A percentile compares a stretch with the other conserved stretches of the same genome.
These are phyloP conservation scores for Gardenia jasminoides DNA, from an alignment of 257 asterid species.

Conservation along the genomic window DNA sequence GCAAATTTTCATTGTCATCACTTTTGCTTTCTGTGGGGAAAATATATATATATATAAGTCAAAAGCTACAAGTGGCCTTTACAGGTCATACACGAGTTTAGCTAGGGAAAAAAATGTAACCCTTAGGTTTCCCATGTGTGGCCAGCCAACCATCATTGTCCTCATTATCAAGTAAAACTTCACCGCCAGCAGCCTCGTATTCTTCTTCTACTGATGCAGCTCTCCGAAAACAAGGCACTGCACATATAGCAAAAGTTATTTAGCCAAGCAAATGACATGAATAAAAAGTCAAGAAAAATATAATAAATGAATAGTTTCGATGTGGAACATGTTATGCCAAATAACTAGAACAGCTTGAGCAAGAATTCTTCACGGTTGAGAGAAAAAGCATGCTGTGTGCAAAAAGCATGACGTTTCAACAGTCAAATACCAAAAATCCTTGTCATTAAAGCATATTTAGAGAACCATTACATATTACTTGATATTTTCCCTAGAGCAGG, in stretches of 20 bases:
- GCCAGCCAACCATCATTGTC: slow-evolving; percentile 98
- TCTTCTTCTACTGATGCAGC: slow-evolving; percentile 96
- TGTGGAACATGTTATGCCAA: neutral
- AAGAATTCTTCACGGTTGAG: neutral
- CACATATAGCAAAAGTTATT: slow-evolving; percentile 12
- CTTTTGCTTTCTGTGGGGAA: slow-evolving; percentile 54
- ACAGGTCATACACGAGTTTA: slow-evolving; percentile 1
- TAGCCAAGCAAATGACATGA: neutral
- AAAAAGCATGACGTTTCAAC: neutral
- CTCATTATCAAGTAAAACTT: slow-evolving; percentile 80
- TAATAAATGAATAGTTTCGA: no score
- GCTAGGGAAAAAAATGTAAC: slow-evolving; percentile 27
- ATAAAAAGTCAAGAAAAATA: neutral
- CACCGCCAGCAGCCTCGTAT: slow-evolving; percentile 98
- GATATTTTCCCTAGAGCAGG: no score
- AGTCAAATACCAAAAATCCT: neutral
- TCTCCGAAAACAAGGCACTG: slow-evolving; percentile 94
- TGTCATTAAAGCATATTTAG: no score
- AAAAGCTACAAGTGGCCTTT: neutral
- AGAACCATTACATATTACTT: no score
- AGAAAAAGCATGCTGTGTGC: neutral
- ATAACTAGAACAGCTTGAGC: neutral
- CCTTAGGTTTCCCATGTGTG: slow-evolving; percentile 93
- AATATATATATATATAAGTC: slow-evolving; percentile 3
- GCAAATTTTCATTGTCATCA: slow-evolving; percentile 67